These are phyloP conservation scores for Penicillium malachiteum DNA, from an alignment of 495 filamentous ascomycete species.

Conservation along the genomic window DNA sequence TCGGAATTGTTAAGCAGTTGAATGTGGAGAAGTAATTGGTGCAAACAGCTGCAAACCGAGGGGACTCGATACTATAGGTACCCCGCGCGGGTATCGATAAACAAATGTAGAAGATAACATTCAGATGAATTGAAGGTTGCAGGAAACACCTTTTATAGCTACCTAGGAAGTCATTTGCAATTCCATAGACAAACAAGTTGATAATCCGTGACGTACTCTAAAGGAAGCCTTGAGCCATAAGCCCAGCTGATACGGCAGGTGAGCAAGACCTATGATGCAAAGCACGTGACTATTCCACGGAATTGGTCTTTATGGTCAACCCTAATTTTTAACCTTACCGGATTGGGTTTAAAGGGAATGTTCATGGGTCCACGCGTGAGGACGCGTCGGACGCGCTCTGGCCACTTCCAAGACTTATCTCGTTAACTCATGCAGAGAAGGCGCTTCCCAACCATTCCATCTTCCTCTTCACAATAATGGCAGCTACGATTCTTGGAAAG, in stretches of 20 bases:
- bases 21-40: constrained; percentile 22
- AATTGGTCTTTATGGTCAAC: background rate
- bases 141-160: background rate
- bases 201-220: background rate
- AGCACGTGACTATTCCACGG: background rate
- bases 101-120: background rate
- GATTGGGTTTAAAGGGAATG: background rate
- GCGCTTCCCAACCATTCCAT: constrained; percentile 1
- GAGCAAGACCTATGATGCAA: background rate
- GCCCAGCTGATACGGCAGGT: background rate
- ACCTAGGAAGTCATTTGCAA: no score
- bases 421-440: constrained; percentile 7
- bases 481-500: constrained; percentile 57
- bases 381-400: background rate
- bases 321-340: constrained; percentile 10
- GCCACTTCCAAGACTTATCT: constrained; percentile 1
- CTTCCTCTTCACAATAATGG: constrained; percentile 46
- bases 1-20: background rate
- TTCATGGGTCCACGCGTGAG: no score
- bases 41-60: constrained; percentile 42
- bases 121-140: background rate
- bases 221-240: background rate
- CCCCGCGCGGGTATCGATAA: background rate
- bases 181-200: background rate
- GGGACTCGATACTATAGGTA: background rate